Evolutionary conservation across 2,329 filamentous ascomycete species (phyloP).

Genomic region (Pyrenophora graminea): DNA sequence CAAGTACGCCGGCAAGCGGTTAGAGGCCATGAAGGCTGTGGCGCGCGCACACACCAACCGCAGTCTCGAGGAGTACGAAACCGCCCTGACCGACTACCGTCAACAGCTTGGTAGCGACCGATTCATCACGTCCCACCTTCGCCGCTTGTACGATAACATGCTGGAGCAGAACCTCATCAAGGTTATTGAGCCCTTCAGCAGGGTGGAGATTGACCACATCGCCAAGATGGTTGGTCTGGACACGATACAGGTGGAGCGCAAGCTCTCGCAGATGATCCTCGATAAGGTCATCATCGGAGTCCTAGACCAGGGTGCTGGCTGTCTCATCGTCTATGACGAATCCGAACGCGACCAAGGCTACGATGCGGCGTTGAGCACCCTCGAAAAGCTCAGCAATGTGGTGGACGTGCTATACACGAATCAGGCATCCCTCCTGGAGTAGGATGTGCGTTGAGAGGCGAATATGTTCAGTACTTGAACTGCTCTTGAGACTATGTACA

Average conservation of each 20-base stretch:
- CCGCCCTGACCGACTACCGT: constrained; percentile 84
- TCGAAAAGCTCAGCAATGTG: constrained; percentile 95
- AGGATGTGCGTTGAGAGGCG: constrained; percentile 32
- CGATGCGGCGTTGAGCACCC: constrained; percentile 89
- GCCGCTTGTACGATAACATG: constrained; percentile 96
- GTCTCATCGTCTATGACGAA: constrained; percentile 96
- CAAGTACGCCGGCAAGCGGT: constrained; percentile 91
- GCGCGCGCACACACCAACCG: constrained; percentile 94
- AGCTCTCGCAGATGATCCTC: constrained; percentile 98
- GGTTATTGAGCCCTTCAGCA: constrained; percentile 97
- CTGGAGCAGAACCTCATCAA: constrained; percentile 99
- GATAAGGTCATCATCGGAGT: constrained; percentile 99
- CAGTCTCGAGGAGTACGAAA: constrained; percentile 95
- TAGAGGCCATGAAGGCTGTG: constrained; percentile 99
- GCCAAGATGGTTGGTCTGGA: constrained; percentile 97
- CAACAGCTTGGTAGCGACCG: constrained; percentile 92
- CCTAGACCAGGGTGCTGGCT: constrained; percentile 94
- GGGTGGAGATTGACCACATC: constrained; percentile 95
- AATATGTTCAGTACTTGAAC: constrained; percentile 2
- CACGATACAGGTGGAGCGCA: constrained; percentile 94
- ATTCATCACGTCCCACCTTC: constrained; percentile 96
- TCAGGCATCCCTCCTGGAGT: constrained; percentile 94
- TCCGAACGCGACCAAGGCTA: constrained; percentile 91
- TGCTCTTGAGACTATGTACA: constrained; percentile 31
- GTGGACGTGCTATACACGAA: constrained; percentile 98